These are phyloP conservation scores for Orbilia ellipsospora DNA, from an alignment of 2,329 filamentous ascomycete genomes.

Conservation along the genomic window DNA sequence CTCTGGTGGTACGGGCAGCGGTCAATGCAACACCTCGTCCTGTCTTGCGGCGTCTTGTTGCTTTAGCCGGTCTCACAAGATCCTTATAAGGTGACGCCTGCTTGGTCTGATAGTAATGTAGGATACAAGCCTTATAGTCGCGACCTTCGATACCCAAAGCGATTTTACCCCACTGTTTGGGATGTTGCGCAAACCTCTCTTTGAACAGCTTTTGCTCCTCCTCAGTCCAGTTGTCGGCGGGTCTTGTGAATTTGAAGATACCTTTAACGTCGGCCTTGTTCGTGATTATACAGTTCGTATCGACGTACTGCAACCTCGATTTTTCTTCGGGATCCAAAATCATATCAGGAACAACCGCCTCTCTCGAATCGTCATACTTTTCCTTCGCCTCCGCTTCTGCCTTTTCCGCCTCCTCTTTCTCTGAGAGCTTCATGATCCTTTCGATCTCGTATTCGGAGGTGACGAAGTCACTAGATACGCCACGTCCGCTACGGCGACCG, in stretches of 20 bases:
- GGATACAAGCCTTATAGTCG: slow-evolving; percentile 82
- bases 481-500: slow-evolving; percentile 57
- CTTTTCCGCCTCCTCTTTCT: slow-evolving; percentile 58
- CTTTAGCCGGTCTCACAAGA: slow-evolving; percentile 68
- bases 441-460: slow-evolving; percentile 59
- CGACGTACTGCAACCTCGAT: slow-evolving; percentile 68
- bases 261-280: slow-evolving; percentile 61
- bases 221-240: slow-evolving; percentile 79
- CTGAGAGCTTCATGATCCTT: slow-evolving; percentile 58
- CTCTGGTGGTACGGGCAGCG: slow-evolving; percentile 65
- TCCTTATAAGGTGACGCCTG: slow-evolving; percentile 80
- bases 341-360: slow-evolving; percentile 79
- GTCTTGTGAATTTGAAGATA: slow-evolving; percentile 70
- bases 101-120: slow-evolving; percentile 86
- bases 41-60: slow-evolving; percentile 36
- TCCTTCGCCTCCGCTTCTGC: slow-evolving; percentile 65
- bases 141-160: slow-evolving; percentile 73
- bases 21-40: slow-evolving; percentile 64
- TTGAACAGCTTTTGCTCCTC: slow-evolving; percentile 78
- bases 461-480: slow-evolving; percentile 57
- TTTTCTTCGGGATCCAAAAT: slow-evolving; percentile 72
- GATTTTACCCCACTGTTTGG: slow-evolving; percentile 85
- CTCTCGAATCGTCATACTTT: slow-evolving; percentile 79
- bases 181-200: slow-evolving; percentile 77
- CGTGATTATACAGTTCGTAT: slow-evolving; percentile 75